Base-by-base conservation (phyloP, 106 monocot genomes). In the Dioscorea alata region DNA sequence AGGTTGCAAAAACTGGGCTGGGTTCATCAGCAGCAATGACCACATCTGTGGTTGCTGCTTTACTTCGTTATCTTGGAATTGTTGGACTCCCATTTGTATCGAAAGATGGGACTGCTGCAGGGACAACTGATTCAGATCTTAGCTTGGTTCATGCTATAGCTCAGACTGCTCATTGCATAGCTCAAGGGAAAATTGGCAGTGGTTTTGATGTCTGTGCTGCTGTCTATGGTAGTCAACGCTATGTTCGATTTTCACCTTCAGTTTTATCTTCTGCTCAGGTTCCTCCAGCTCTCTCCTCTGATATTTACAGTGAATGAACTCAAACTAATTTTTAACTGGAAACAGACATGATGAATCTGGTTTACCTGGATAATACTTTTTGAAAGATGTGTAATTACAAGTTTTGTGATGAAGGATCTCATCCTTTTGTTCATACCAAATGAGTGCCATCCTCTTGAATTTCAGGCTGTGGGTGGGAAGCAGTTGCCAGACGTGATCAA, bases 1-100 rank as follows among this genome's bases (percentile, higher is more conserved):
- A 97, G 72, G 90, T 99, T 79, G 97, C 97, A 50, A 97, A 99
- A 85, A 99, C 97, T 48, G 97, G 97, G 60, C 76, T 97, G 64
- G 97, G 92, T 48, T 99, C 97, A 69, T 99, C 97, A 70, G 89
- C 97, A 58, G 97, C 97, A 80, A 97, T 97, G 97, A 97, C 97
- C 28, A 85, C 89, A 70, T 92, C 92, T 28, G 97, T 97, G 4
- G 92, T 97, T 71, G 97, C 92, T 63, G 84, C 79, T 49, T 69
- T 92, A 12, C 85, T 92, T 75, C 97, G 89, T 67, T 97, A 92
- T 68, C 86, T 97, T 75, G 89, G 89, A 74, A 85, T 68, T 68
- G 82, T 97, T 70, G 77, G 59, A 64, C 88, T 97, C 21, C 81
- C 80, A 16, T 63, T 76, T 42, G 60, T 74, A 69, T 64, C 48